Conservation (phyloP, 176 grass and related monocot species). For the Eragrostis nindensis region DNA sequence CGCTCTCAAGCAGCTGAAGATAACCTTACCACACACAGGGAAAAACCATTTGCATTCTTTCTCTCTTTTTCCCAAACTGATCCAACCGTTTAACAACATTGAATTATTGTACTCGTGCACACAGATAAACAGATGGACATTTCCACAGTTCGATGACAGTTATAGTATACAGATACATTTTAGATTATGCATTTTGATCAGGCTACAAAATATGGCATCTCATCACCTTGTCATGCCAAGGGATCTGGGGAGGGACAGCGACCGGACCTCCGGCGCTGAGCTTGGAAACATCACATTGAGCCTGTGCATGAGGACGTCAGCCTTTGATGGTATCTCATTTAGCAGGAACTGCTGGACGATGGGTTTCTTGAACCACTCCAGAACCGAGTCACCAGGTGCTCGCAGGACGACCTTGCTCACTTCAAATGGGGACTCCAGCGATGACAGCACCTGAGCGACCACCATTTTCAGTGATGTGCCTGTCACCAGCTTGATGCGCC, state of each 20-base stretch:
- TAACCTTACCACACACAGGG: neutral
- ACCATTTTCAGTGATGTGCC: slow-evolving; percentile 89
- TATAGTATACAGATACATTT: slow-evolving; percentile 45
- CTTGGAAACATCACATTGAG: slow-evolving; percentile 93
- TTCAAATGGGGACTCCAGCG: slow-evolving; percentile 84
- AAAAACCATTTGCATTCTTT: neutral
- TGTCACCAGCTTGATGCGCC: slow-evolving; percentile 90
- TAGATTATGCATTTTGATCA: neutral
- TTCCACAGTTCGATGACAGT: neutral
- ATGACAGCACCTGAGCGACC: slow-evolving; percentile 71
- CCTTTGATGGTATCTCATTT: slow-evolving; percentile 93
- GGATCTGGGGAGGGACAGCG: slow-evolving; percentile 61
- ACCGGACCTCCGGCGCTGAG: slow-evolving; percentile 74
- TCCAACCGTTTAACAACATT: neutral
- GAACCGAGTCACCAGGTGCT: slow-evolving; percentile 66
- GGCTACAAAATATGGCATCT: slow-evolving; percentile 4
- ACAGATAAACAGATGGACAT: neutral
- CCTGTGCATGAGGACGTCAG: slow-evolving; percentile 91
- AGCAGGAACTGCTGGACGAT: slow-evolving; percentile 98
- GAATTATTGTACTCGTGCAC: neutral
- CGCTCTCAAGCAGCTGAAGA: neutral
- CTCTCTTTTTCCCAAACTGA: neutral
- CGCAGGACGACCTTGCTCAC: slow-evolving; percentile 91
- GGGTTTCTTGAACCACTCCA: slow-evolving; percentile 96
- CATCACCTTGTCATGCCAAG: slow-evolving; percentile 63